These are phyloP conservation scores for Collybiopsis luxurians DNA, from an alignment of 768 basidiomycete genomes.

Conservation along the genomic window DNA sequence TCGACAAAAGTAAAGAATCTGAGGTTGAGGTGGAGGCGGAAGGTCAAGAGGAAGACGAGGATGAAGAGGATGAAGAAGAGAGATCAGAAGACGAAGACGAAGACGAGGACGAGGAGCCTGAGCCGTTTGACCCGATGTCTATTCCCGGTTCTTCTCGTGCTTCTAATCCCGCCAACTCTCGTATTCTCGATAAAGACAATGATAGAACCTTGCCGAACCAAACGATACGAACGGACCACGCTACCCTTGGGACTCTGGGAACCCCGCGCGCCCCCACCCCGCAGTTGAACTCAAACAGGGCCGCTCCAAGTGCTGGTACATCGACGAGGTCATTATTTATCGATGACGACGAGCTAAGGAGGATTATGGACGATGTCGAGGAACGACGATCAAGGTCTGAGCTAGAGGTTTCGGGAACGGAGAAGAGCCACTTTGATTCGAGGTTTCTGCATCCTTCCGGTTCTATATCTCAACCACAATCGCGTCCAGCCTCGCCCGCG, in stretches of 20 bases:
- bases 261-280: conserved; percentile 18
- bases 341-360: conserved; percentile 55
- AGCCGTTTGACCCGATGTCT: conserved; percentile 33
- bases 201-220: background rate
- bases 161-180: too few species aligned
- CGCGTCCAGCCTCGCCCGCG: background rate
- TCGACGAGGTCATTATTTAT: conserved; percentile 31
- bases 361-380: conserved; percentile 64
- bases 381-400: conserved; percentile 53
- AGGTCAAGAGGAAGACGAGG: conserved; percentile 8
- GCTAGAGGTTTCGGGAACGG: background rate
- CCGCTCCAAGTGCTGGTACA: conserved; percentile 16
- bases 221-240: conserved; percentile 53
- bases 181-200: conserved; percentile 29
- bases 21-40: conserved; percentile 20
- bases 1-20: too few species aligned
- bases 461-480: background rate
- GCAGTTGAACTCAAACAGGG: conserved; percentile 10
- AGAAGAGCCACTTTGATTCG: conserved; percentile 6
- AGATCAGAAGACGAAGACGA: conserved; percentile 26
- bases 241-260: conserved; percentile 44
- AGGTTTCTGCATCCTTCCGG: background rate
- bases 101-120: conserved; percentile 20
- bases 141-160: conserved; percentile 28
- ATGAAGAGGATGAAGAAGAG: conserved; percentile 20